A percentile compares a stretch with the other conserved stretches of the same genome.
Evolutionary conservation across 805 yeast genomes (phyloP).

Genomic region (Helenozyma rhizophorensis): DNA sequence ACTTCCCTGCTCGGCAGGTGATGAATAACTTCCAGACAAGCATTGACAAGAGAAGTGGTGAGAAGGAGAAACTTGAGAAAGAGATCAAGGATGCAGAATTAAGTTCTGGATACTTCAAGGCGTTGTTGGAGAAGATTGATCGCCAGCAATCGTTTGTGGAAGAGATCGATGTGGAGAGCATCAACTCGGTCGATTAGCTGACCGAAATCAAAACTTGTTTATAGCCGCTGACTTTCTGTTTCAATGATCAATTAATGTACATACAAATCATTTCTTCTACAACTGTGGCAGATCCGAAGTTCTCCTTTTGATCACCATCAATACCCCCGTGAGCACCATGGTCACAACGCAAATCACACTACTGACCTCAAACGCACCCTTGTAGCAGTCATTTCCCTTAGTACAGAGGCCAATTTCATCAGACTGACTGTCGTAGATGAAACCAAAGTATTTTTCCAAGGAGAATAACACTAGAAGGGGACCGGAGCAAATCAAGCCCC

Average conservation of each 20-base stretch:
- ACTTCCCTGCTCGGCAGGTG: constrained; percentile 79
- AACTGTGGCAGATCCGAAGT: neutral
- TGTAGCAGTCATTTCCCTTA: constrained; percentile 35
- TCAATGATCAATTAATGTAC: constrained; percentile 1
- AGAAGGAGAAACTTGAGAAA: constrained; percentile 52
- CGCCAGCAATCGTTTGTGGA: constrained; percentile 40
- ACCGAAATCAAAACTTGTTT: constrained; percentile 1
- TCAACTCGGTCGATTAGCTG: constrained; percentile 35
- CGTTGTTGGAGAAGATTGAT: constrained; percentile 41
- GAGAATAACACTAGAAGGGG: constrained; percentile 53
- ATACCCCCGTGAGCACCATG: constrained; percentile 17
- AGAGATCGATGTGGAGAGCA: constrained; percentile 41
- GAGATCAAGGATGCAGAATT: constrained; percentile 53
- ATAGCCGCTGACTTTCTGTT: constrained; percentile 1
- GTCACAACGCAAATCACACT: constrained; percentile 25
- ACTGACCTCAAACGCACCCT: constrained; percentile 32
- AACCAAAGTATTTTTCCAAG: constrained; percentile 54
- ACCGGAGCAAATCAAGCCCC: constrained; percentile 75
- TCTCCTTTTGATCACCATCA: constrained; percentile 25
- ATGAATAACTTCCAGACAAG: constrained; percentile 61
- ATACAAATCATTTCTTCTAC: neutral
- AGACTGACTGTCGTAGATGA: constrained; percentile 44
- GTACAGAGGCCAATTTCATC: constrained; percentile 37
- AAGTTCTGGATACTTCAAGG: constrained; percentile 52
- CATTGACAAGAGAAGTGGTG: constrained; percentile 55